phyloP scores from a whole-genome alignment of 208 protist genomes.

The Crithidia bombi region DNA sequence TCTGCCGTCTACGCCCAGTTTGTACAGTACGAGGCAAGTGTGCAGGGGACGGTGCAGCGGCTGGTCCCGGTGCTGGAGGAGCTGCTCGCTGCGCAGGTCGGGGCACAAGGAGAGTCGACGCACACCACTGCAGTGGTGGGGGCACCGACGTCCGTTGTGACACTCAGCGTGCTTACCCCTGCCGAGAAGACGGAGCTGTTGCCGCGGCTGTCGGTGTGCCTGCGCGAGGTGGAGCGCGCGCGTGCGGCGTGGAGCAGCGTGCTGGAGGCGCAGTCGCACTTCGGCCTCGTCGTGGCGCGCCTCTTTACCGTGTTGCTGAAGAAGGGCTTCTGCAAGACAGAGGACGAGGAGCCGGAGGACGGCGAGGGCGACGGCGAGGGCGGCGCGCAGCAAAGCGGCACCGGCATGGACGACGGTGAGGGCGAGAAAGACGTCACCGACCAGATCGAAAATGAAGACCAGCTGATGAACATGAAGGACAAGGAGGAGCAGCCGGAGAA shows the following conservation, averaged over 20 bases:
- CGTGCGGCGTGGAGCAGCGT: constrained; percentile 33
- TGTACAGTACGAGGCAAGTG: constrained; percentile 15
- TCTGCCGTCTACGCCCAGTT: constrained; percentile 37
- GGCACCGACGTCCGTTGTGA: background rate
- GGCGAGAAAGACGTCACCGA: constrained; percentile 99
- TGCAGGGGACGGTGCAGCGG: constrained; percentile 18
- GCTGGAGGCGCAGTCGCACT: constrained; percentile 59
- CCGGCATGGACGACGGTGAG: constrained; percentile 99
- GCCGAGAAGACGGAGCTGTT: constrained; percentile 31
- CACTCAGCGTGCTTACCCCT: background rate
- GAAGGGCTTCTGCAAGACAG: constrained; percentile 95
- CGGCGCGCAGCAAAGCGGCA: constrained; percentile 86
- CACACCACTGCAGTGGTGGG: background rate
- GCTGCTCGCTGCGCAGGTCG: constrained; percentile 18
- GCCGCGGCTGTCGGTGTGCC: constrained; percentile 25
- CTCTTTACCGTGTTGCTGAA: constrained; percentile 92
- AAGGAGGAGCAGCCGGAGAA: constrained; percentile 90
- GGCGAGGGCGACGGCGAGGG: constrained; percentile 79
- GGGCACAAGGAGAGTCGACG: background rate
- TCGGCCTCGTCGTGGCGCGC: constrained; percentile 84
- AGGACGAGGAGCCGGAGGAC: constrained; percentile 83
- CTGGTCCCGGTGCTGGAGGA: constrained; percentile 25
- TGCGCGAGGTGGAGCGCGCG: constrained; percentile 29
- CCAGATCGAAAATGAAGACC: constrained; percentile 98
- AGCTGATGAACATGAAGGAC: constrained; percentile 92